Base-by-base conservation (phyloP, 2,329 filamentous ascomycete genomes). In the Botrytis hyacinthi region DNA sequence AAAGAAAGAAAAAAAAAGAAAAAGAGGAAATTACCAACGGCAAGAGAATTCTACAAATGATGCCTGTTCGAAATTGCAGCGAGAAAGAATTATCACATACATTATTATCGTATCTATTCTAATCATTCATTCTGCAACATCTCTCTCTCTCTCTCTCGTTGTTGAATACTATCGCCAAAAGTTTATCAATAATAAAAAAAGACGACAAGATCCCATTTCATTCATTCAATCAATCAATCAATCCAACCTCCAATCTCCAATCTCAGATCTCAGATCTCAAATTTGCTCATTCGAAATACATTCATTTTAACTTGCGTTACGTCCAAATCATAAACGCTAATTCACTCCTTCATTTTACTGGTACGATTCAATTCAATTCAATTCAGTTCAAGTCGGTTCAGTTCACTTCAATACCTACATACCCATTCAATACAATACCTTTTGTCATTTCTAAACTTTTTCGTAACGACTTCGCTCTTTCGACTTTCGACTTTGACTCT, bases 1-100 rank as follows among this genome's bases (percentile, higher is more conserved):
- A 42, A 42, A 16, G 40, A 14, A 68, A 40, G 35, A 35, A 37
- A 40, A 12, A n/a, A 35, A 16, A 20, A 46, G 46, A 46, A 46
- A 46, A 26, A 65, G 35, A 66, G 60, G 61, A 66, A 66, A 72
- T 72, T 59, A 72, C 29, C 44, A 57, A 63, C 60, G 44, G 70
- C 60, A 67, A 59, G 54, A 46, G 42, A 59, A 44, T n/a, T n/a
- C 32, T 65, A 40, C 60, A 72, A 37, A 72, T 42, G 54, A 72
- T 72, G 60, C 70, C 44, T 22, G 20, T 67, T 69, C 63, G 51
- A 26, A 57, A 69, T 20, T 42, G 37, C 35, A 18, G 35, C 48
- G n/a, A 57, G 66, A 68, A 37, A 68, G 32, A 68, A 54, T 40
- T 10, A 18, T 48, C 26, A 63, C 44, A n/a, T 48, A 35, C 40